Conservation (phyloP, 768 basidiomycete genomes). For the Trametes coccinea region DNA sequence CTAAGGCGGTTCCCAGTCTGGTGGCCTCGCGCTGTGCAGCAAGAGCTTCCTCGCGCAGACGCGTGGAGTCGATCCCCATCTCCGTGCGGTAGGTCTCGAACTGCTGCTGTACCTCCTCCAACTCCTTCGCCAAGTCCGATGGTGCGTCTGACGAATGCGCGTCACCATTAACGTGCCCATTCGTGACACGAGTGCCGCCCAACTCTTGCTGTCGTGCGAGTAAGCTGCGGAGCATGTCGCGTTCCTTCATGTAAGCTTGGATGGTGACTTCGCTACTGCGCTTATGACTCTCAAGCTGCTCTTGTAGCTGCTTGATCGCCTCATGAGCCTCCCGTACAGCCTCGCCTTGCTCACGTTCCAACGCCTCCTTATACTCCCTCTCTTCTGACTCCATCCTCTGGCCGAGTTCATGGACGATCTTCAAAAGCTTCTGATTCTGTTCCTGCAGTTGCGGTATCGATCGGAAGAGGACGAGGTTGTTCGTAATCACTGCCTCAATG, state of each 20-base stretch:
- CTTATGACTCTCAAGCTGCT: constrained; percentile 78
- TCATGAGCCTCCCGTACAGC: constrained; percentile 88
- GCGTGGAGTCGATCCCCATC: constrained; percentile 74
- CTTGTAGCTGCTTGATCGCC: constrained; percentile 75
- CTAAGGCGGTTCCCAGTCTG: constrained; percentile 63
- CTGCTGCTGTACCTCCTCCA: constrained; percentile 73
- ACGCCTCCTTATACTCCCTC: constrained; percentile 64
- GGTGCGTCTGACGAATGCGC: constrained; percentile 15
- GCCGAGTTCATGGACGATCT: constrained; percentile 81
- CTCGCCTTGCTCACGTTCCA: constrained; percentile 74
- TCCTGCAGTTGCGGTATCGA: constrained; percentile 80
- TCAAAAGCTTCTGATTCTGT: constrained; percentile 88
- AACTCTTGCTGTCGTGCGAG: constrained; percentile 47
- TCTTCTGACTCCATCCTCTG: constrained; percentile 85
- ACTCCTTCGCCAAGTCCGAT: constrained; percentile 53
- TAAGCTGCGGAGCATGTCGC: constrained; percentile 81
- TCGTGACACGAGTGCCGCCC: constrained; percentile 4
- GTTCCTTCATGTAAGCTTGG: constrained; percentile 82
- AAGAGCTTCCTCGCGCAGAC: constrained; percentile 69
- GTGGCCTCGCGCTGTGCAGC: constrained; percentile 68
- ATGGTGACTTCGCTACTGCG: constrained; percentile 67
- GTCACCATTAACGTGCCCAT: constrained; percentile 32
- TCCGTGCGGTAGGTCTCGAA: constrained; percentile 81
- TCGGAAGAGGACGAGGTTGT: constrained; percentile 84
- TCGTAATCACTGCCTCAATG: constrained; percentile 81